Percentiles rank a stretch among this genome's conserved stretches.
These are phyloP conservation scores for Sporothrix brasiliensis DNA, from an alignment of 2,329 filamentous ascomycete species.

Conservation along the genomic window DNA sequence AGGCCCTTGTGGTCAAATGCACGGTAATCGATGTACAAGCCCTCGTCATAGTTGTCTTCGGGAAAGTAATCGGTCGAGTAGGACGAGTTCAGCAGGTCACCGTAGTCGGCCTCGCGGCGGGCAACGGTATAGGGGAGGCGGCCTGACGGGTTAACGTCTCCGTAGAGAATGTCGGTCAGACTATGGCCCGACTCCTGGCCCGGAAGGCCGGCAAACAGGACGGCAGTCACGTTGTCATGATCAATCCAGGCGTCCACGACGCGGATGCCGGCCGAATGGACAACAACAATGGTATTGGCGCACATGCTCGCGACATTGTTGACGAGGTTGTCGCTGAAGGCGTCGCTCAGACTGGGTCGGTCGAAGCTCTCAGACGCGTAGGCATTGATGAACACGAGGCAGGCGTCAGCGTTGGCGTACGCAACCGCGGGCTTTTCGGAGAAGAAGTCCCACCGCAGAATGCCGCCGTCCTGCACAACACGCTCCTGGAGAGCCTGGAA, in stretches of 20 bases:
- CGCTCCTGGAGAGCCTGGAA: constrained; percentile 61
- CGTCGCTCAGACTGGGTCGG: constrained; percentile 67
- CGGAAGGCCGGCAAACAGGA: constrained; percentile 56
- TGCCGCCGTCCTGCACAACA: constrained; percentile 54
- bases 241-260: constrained; percentile 55
- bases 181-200: constrained; percentile 56
- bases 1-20: constrained; percentile 66
- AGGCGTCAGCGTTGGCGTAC: constrained; percentile 60
- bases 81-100: constrained; percentile 36
- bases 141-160: constrained; percentile 49
- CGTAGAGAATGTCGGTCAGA: constrained; percentile 51
- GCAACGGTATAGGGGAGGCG: constrained; percentile 53
- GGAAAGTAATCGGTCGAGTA: constrained; percentile 45
- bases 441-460: constrained; percentile 60
- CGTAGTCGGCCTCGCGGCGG: constrained; percentile 48
- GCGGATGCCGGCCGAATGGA: constrained; percentile 60
- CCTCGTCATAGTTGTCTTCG: constrained; percentile 72
- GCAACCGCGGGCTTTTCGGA: constrained; percentile 47
- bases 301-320: constrained; percentile 55
- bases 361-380: constrained; percentile 80
- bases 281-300: constrained; percentile 64
- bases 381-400: constrained; percentile 66
- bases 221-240: constrained; percentile 55
- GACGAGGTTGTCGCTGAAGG: constrained; percentile 64
- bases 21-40: constrained; percentile 76